A percentile compares a stretch with the other conserved stretches of the same genome.
phyloP scores from a whole-genome alignment of 2,329 filamentous ascomycete genomes.

The Diaporthe velutina region DNA sequence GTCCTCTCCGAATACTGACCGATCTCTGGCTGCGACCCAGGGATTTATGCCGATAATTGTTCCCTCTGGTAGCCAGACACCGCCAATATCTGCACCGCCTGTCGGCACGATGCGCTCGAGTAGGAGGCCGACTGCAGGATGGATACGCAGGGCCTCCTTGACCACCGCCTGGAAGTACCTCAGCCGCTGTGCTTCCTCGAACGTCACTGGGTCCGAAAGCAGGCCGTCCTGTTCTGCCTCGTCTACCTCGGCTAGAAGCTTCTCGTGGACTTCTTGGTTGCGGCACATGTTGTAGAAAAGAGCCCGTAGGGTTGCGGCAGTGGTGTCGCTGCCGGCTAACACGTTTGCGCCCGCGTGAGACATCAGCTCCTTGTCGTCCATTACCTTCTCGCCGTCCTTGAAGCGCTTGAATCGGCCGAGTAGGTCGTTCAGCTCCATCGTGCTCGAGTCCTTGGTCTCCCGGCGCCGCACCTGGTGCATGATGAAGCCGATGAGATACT shows the following conservation, averaged over 20 bases:
- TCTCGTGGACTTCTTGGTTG: slow-evolving; percentile 54
- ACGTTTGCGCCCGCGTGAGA: slow-evolving; percentile 6
- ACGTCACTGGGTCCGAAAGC: slow-evolving; percentile 48
- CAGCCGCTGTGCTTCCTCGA: slow-evolving; percentile 53
- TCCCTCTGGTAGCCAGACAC: slow-evolving; percentile 58
- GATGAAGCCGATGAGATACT: slow-evolving; percentile 23
- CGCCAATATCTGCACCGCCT: slow-evolving; percentile 52
- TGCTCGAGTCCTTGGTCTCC: slow-evolving; percentile 2
- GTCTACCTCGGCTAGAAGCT: slow-evolving; percentile 58
- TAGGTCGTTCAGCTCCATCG: not conserved
- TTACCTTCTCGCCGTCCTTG: slow-evolving; percentile 29
- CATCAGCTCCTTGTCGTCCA: slow-evolving; percentile 14
- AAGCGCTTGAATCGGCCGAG: slow-evolving; percentile 23
- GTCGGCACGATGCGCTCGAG: slow-evolving; percentile 50
- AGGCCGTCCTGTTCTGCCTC: slow-evolving; percentile 47
- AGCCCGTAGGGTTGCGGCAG: slow-evolving; percentile 59
- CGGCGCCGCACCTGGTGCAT: not conserved
- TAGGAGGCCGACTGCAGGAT: slow-evolving; percentile 55
- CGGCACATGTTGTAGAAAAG: slow-evolving; percentile 60
- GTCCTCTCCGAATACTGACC: slow-evolving; percentile 53
- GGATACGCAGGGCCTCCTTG: slow-evolving; percentile 61
- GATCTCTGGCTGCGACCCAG: slow-evolving; percentile 54
- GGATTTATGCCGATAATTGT: slow-evolving; percentile 58
- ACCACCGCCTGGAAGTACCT: slow-evolving; percentile 63
- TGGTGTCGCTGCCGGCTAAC: slow-evolving; percentile 64